These are phyloP conservation scores for Colletotrichum tamarilloi DNA, from an alignment of 2,329 filamentous ascomycete genomes.

Conservation along the genomic window DNA sequence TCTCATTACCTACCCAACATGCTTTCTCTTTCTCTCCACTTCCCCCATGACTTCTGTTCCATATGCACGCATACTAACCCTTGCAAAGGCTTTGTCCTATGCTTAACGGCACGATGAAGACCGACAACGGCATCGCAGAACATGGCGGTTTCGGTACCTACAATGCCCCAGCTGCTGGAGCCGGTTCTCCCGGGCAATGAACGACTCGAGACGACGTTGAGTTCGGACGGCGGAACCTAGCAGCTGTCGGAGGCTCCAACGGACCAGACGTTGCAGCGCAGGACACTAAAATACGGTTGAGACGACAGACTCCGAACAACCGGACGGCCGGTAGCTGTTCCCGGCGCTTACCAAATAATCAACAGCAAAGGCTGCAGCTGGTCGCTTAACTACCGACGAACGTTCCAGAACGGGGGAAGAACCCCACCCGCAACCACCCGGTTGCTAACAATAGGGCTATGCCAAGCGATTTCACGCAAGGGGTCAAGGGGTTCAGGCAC, in stretches of 20 bases:
- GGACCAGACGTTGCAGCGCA: conserved; percentile 7
- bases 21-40: neutral
- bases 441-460: conserved; percentile 29
- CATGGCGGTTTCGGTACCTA: conserved; percentile 70
- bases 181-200: conserved; percentile 46
- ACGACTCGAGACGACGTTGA: neutral
- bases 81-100: conserved; percentile 79
- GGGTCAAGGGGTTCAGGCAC: conserved; percentile 26
- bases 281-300: conserved; percentile 21
- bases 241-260: conserved; percentile 8
- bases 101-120: conserved; percentile 84
- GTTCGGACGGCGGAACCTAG: conserved; percentile 1
- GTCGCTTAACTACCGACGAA: conserved; percentile 28
- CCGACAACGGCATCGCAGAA: conserved; percentile 64
- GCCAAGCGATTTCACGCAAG: conserved; percentile 20
- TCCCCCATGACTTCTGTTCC: neutral
- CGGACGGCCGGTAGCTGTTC: conserved; percentile 20
- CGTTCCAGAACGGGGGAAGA: conserved; percentile 28
- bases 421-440: conserved; percentile 22
- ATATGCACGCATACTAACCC: conserved; percentile 41
- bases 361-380: conserved; percentile 6
- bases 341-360: conserved; percentile 12
- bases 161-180: conserved; percentile 50
- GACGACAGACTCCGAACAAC: conserved; percentile 15
- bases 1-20: neutral